Percentiles rank a stretch among this genome's conserved stretches.
Evolutionary conservation across 192 early-diverging fungal genomes (phyloP).

Genomic region (Cladochytrium replicatum): DNA sequence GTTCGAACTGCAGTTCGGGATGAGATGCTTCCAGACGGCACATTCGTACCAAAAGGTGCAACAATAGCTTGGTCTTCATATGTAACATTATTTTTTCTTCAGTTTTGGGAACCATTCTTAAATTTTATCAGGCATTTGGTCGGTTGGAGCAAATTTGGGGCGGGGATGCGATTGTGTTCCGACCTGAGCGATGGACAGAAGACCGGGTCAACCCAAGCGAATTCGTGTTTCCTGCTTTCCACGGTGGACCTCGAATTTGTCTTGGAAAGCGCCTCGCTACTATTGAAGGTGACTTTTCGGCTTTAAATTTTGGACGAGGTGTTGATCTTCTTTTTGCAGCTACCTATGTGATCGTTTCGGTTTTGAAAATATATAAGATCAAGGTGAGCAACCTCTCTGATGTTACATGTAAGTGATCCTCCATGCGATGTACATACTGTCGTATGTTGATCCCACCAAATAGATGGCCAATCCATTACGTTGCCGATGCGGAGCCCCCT

Average conservation of each 20-base stretch:
- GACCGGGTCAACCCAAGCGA: constrained; percentile 4
- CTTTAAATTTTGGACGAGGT: no score
- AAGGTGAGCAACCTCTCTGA: no score
- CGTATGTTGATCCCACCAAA: no score
- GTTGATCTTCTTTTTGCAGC: no score
- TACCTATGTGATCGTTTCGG: no score
- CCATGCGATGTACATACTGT: no score
- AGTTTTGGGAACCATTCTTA: no score
- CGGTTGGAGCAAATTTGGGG: constrained; percentile 51
- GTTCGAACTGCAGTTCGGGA: constrained; percentile 44
- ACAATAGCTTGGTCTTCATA: constrained; percentile 33
- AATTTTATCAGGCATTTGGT: constrained; percentile 36
- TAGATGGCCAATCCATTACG: no score
- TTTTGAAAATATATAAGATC: no score
- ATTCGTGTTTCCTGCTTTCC: constrained; percentile 29
- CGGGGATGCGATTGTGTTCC: constrained; percentile 46
- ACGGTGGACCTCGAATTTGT: constrained; percentile 28
- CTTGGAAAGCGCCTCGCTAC: constrained; percentile 28
- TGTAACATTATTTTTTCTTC: no score
- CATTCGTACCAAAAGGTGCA: constrained; percentile 36
- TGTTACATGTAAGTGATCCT: no score
- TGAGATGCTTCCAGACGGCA: constrained; percentile 52
- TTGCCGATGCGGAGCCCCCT: no score
- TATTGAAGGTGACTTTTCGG: constrained; percentile 27
- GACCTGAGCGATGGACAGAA: constrained; percentile 50